These are phyloP conservation scores for Iris macrosiphon DNA, from an alignment of 106 monocot genomes.

Conservation along the genomic window DNA sequence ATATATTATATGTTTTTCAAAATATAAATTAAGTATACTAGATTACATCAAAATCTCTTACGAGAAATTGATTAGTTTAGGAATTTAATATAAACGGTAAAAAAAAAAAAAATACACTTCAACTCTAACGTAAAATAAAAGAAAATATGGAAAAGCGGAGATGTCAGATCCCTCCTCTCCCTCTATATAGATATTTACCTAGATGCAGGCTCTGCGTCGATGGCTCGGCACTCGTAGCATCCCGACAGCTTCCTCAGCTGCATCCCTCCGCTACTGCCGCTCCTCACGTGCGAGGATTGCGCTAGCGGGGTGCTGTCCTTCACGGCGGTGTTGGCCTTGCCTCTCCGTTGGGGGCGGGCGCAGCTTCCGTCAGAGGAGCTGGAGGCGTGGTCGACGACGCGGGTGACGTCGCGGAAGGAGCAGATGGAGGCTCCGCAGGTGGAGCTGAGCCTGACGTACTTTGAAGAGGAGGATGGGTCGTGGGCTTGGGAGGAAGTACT, in stretches of 20 bases:
- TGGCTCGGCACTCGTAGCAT: constrained; percentile 93
- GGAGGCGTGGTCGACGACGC: constrained; percentile 22
- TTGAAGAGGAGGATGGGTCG: constrained; percentile 10
- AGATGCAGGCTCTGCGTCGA: constrained; percentile 37
- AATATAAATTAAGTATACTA: too few species aligned
- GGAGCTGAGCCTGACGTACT: constrained; percentile 15
- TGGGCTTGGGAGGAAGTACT: constrained; percentile 39
- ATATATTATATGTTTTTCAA: too few species aligned
- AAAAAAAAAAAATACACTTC: too few species aligned
- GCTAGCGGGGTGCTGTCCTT: constrained; percentile 7
- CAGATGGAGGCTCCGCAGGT: constrained; percentile 62
- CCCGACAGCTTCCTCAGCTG: constrained; percentile 65
- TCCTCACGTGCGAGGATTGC: constrained; percentile 6
- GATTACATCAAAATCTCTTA: too few species aligned
- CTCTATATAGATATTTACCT: too few species aligned
- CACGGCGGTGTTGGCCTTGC: constrained; percentile 12
- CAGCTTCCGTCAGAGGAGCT: constrained; percentile 6
- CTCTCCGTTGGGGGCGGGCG: constrained; percentile 6
- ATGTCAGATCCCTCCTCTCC: too few species aligned
- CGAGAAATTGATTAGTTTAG: too few species aligned
- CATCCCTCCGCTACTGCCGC: constrained; percentile 17
- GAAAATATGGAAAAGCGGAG: too few species aligned
- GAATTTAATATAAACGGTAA: too few species aligned
- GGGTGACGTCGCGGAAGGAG: constrained; percentile 49
- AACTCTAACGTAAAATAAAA: too few species aligned